Evolutionary conservation across 148 eudicot genomes (phyloP).

Genomic region (Rhododendron mucronatum): DNA sequence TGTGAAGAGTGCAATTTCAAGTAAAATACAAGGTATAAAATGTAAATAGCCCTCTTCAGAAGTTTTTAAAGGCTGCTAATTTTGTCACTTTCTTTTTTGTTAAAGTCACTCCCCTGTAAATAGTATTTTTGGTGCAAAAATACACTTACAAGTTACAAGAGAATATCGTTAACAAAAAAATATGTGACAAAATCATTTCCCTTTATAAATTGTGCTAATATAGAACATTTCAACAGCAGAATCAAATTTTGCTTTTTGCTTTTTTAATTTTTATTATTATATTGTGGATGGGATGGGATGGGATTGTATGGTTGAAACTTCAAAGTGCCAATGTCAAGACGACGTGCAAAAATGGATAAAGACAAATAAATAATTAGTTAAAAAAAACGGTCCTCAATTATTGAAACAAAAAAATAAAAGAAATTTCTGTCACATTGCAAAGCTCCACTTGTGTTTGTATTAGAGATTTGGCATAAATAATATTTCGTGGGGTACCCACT

Average conservation of each 20-base stretch:
- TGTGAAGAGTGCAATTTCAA: neutral
- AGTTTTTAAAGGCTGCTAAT: too few species aligned
- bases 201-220: neutral
- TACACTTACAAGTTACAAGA: too few species aligned
- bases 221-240: neutral
- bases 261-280: neutral
- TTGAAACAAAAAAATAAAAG: neutral
- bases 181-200: too few species aligned
- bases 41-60: neutral
- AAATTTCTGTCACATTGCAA: slow-evolving; percentile 9
- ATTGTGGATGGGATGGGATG: neutral
- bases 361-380: neutral
- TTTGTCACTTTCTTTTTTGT: too few species aligned
- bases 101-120: too few species aligned
- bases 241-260: neutral
- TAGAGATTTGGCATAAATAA: neutral
- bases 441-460: slow-evolving; percentile 1
- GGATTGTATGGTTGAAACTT: slow-evolving; percentile 7
- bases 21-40: neutral
- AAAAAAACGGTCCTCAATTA: neutral
- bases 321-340: slow-evolving; percentile 8
- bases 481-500: neutral
- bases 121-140: too few species aligned
- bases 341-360: neutral
- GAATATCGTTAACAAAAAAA: too few species aligned